Evolutionary conservation across 805 yeast genomes (phyloP), one percentile per base, ranked within the genome.

Genomic region (Candida bentonensis): DNA sequence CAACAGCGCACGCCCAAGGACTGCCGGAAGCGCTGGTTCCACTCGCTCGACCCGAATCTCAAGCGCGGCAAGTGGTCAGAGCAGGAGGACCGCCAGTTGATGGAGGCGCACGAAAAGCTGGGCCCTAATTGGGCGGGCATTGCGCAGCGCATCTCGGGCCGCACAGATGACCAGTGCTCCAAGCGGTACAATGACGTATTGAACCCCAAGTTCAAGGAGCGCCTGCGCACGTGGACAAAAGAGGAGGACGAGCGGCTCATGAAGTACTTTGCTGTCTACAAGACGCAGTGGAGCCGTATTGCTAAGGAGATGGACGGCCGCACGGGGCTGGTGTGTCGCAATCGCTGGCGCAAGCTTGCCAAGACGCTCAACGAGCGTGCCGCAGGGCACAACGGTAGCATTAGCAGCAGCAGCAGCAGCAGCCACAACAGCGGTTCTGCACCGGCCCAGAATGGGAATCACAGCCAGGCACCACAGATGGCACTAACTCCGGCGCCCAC

Each of bases 161-260:
- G 96, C 57, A 88, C 94, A 0, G 95, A 87, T 55, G 96, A 87
- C 60, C 96, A 88, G 64, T 88, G 97, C 66, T 84, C 95, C 1
- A 88, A 88, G 56, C 66, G 96, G 53, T 88, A 84, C 58, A 76
- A 79, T 15, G 96, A 88, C 55, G 95, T 86, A 1, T 61, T 88
- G 47, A 92, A 85, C 53, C 96, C 96, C 3, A 69, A 67, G 22
- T 82, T 87, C 7, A 76, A 77, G 47, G 86, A 82, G 51, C 64
- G 96, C 45, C 66, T 86, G 40, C 71, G 85, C 52, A 78, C 81
- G 2, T 88, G 97, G 97, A 66, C 76, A 1, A 54, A 69, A 23
- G 83, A 76, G 7, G 96, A 88, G 58, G 96, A 88, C 58, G 61
- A 82, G 33, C 61, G 65, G 46, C 64, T 88, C 44, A 75, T 86